Percentiles rank a stretch among this genome's conserved stretches.
Conservation (phyloP, 257 asterid genomes). For the Solanum pennellii region DNA sequence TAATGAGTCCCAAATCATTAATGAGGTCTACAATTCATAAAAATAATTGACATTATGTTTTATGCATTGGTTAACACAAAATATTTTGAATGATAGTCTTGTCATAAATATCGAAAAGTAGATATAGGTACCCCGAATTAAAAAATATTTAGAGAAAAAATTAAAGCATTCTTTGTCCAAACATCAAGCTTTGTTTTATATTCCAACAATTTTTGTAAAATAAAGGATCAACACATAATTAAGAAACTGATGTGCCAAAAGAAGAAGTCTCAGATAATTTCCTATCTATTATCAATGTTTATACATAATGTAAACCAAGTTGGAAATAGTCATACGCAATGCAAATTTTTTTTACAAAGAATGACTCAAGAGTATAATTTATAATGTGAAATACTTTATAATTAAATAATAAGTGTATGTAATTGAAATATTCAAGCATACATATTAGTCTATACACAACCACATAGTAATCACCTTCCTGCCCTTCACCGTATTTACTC, state of each 20-base stretch:
- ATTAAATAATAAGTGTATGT: neutral
- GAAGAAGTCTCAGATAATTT: too few species aligned
- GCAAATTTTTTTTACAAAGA: neutral
- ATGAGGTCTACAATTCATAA: neutral
- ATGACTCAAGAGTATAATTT: neutral
- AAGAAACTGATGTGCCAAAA: neutral
- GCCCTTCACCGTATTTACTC: neutral
- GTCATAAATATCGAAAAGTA: neutral
- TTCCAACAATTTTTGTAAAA: neutral
- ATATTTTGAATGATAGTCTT: neutral
- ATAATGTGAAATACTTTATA: neutral
- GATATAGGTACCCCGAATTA: neutral
- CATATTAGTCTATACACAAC: neutral
- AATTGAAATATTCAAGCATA: neutral
- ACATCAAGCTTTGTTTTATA: too few species aligned
- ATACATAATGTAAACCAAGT: neutral
- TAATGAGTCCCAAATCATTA: neutral
- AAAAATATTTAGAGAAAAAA: neutral
- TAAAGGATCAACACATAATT: too few species aligned
- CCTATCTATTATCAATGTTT: too few species aligned
- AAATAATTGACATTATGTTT: neutral
- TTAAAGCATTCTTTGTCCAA: too few species aligned
- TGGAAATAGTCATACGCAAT: neutral
- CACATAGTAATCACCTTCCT: too few species aligned
- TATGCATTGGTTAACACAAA: neutral